Base-by-base conservation (phyloP, 495 filamentous ascomycete genomes). In the Cercophora sp. region DNA sequence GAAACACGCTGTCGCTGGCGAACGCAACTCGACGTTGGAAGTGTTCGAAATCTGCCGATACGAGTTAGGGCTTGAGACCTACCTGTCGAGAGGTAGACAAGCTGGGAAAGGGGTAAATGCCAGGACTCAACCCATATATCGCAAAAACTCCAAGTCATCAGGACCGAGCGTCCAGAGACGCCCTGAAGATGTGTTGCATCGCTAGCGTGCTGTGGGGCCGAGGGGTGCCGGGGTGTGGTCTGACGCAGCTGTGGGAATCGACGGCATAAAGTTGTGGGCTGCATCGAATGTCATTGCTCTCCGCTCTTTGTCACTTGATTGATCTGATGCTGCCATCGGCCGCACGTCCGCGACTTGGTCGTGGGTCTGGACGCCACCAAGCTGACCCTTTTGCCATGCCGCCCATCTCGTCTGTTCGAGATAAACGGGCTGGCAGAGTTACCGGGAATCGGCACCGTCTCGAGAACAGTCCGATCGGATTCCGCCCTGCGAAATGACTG, bases 181-280 rank as follows among this genome's bases (percentile, higher is more conserved):
- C 44, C 44, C 44, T 47, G 44, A 47, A n/a, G 41, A 53, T 53
- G 40, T 45, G 34, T 45, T 34, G 51, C 32, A 37, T 37, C 39
- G 39, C 27, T 16, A 23, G 27, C n/a, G 26, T 8, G n/a, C 25
- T 47, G 44, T 27, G 25, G 44, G 27, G 44, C 25, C 44, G 2
- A n/a, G 8, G 44, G 16, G 27, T 5, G 15, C n/a, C 6, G 35
- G 51, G 45, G 36, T n/a, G n/a, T 55, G 52, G 39, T 44, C 52
- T 55, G 44, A 55, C 46, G 45, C 34, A n/a, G n/a, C n/a, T n/a
- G n/a, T 44, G 52, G 35, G 34, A 55, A 48, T 39, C 45, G 27
- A 50, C 52, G 52, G 52, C 52, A 55, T 55, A 55, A 55, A 11
- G 36, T 50, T 45, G 31, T 40, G 45, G 40, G 22, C 41, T 36